These are phyloP conservation scores for Phellopilus nigrolimitatus DNA, from an alignment of 1,284 basidiomycete species.

Conservation along the genomic window DNA sequence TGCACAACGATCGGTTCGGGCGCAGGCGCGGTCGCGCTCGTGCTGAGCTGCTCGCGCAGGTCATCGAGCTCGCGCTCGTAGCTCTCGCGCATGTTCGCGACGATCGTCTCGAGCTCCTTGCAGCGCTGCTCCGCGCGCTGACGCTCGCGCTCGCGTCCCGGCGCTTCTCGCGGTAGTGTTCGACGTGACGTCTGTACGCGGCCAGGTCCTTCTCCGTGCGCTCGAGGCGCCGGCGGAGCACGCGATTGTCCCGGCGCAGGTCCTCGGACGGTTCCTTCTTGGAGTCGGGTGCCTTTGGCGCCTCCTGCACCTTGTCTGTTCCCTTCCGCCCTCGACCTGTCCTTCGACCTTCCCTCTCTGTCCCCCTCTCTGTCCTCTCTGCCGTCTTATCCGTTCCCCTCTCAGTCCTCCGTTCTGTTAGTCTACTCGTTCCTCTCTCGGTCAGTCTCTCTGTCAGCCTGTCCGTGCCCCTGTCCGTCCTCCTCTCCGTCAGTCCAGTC, in stretches of 20 bases:
- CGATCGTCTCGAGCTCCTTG: slow-evolving; percentile 17
- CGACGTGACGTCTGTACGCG: slow-evolving; percentile 11
- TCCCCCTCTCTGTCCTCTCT: too few relatives aligned
- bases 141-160: slow-evolving; percentile 15
- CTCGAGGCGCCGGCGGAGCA: slow-evolving; percentile 9
- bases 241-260: slow-evolving; percentile 14
- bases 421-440: too few relatives aligned
- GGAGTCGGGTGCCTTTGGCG: not conserved
- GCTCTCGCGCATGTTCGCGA: slow-evolving; percentile 20
- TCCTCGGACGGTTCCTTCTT: slow-evolving; percentile 12
- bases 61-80: slow-evolving; percentile 18
- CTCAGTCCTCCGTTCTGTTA: too few relatives aligned
- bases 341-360: too few relatives aligned
- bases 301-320: too few relatives aligned
- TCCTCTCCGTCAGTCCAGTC: not conserved
- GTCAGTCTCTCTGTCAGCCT: too few relatives aligned
- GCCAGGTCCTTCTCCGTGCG: slow-evolving; percentile 17
- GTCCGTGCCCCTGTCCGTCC: not conserved
- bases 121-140: slow-evolving; percentile 6
- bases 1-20: not conserved
- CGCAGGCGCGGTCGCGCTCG: slow-evolving; percentile 5
- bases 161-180: slow-evolving; percentile 18
- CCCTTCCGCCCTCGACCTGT: too few relatives aligned
- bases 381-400: too few relatives aligned
- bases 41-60: slow-evolving; percentile 13